Evolutionary conservation across 495 filamentous ascomycete genomes (phyloP), one percentile per base, ranked within the genome.

Genomic region (Lentithecium fluviatile): DNA sequence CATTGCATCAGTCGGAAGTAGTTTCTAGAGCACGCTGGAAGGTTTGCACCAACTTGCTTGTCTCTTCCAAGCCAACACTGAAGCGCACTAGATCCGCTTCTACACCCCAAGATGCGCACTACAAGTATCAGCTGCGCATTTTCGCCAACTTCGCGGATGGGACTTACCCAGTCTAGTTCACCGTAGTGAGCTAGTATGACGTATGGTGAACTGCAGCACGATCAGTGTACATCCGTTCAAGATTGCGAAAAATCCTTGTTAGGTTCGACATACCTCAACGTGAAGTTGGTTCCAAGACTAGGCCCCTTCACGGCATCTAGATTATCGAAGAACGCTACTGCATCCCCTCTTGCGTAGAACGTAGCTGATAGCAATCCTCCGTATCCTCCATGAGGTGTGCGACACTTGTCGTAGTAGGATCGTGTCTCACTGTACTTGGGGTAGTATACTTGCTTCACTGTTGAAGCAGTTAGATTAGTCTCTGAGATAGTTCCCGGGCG

Each of bases 271-370:
- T 21, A 83, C 82, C 78, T 85, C 47, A 99, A 77, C 0, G 94
- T 97, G 73, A 99, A 97, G 68, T 98, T 98, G 0, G 95, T 97
- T 0, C 94, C 94, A 21, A 98, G 79, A 70, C 93, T 96, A 0
- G 94, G 94, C 0, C 94, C 94, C 73, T 98, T 98, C 32, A 87
- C 83, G 0, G 91, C 91, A 64, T 96, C 87, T 7, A 98, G 73
- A 17, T 82, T 80, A 71, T 98, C 91, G 77, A 87, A 95, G 72
- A 97, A 96, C 0, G 83, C 82, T 29, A 89, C 75, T 15, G 91
- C 88, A 43, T 92, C 87, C 8, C 75, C 75, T n/a, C 75, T 82
- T 0, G 76, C 77, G 62, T 88, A 75, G 65, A 97, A 94, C 0
- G 85, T 90, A 25, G 91, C 83, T 17, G 89, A 94, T 11, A 98